Percentiles rank a stretch among this genome's conserved stretches.
Conservation (phyloP, 2,329 filamentous ascomycete genomes). For the Berkeleyomyces rouxiae region DNA sequence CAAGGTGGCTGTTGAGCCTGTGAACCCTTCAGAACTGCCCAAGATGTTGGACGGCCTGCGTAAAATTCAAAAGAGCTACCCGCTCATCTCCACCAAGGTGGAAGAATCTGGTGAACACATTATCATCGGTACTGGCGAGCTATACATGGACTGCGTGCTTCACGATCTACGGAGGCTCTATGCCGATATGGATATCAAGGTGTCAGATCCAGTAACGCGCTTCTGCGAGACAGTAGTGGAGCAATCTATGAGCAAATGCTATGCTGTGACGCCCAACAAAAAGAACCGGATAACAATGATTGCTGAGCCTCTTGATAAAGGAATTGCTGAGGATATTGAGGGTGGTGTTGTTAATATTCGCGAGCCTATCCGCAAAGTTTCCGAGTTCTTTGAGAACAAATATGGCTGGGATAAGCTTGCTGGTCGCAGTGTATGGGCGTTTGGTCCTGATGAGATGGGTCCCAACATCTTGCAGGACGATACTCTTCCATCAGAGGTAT, state of each 20-base stretch:
- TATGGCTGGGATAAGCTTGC: conserved; percentile 95
- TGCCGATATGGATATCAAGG: conserved; percentile 97
- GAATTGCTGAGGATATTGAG: conserved; percentile 90
- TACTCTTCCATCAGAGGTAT: conserved; percentile 71
- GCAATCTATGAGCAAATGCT: conserved; percentile 94
- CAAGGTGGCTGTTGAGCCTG: conserved; percentile 93
- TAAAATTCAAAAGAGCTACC: conserved; percentile 96
- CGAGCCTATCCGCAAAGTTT: conserved; percentile 81
- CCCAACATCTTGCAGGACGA: conserved; percentile 96
- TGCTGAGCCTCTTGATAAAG: conserved; percentile 85
- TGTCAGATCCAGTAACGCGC: conserved; percentile 90
- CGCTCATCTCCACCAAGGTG: conserved; percentile 87
- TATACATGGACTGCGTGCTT: conserved; percentile 99
- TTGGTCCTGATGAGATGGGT: conserved; percentile 85
- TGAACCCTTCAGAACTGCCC: conserved; percentile 91
- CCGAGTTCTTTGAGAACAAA: conserved; percentile 92
- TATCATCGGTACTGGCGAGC: conserved; percentile 81
- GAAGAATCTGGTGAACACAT: conserved; percentile 97
- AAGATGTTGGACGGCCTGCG: conserved; percentile 97
- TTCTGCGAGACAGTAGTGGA: conserved; percentile 98
- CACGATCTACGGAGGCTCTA: conserved; percentile 89
- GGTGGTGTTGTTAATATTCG: conserved; percentile 77
- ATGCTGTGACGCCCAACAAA: conserved; percentile 94
- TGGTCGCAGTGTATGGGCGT: conserved; percentile 92
- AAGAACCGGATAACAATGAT: conserved; percentile 99